Base-by-base conservation (phyloP, 768 basidiomycete species). In the Sporobolomyces phaffii region DNA sequence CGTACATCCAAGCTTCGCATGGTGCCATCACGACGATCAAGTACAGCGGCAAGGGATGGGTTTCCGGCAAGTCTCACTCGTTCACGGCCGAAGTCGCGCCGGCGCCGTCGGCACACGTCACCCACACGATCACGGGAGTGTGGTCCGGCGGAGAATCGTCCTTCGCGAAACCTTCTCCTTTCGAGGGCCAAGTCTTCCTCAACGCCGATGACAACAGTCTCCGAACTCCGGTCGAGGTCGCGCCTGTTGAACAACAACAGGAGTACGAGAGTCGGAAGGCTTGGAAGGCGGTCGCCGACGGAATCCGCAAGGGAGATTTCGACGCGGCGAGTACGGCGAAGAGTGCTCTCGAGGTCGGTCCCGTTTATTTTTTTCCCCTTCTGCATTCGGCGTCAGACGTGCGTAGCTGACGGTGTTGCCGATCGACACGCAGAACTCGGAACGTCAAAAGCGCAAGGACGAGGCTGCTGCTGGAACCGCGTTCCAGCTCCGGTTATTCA, bases 251-350 rank as follows among this genome's bases (percentile, higher is more conserved):
- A 62, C 70, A 79, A 73, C 81, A 82, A 73, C 83, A 82, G n/a
- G 86, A 87, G 73, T 91, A 84, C 81, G 94, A 99, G 81, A 91
- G 87, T 64, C 81, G 94, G 73, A 82, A 82, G 73, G 80, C 96
- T 65, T 98, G 94, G 94, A 78, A 80, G 68, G 81, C 83, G 51
- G 94, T 97, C 28, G 87, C 92, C 26, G 88, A 88, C 76, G 94
- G 94, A 18, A 98, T 98, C 65, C 80, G 87, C 61, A 87, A 87
- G 64, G 68, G 90, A 18, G 90, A 97, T 75, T 98, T 91, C 76
- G 94, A 99, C 57, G 79, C 81, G n/a, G 94, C 94, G 5, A 87
- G 87, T 65, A 80, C 78, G 72, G 94, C 92, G 76, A 97, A 99
- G 85, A 83, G 82, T 51, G 83, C 85, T 78, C 91, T 98, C 51